A percentile compares a stretch with the other conserved stretches of the same genome.
phyloP scores from a whole-genome alignment of 1,284 basidiomycete species.

The Ceratobasidium sp. region DNA sequence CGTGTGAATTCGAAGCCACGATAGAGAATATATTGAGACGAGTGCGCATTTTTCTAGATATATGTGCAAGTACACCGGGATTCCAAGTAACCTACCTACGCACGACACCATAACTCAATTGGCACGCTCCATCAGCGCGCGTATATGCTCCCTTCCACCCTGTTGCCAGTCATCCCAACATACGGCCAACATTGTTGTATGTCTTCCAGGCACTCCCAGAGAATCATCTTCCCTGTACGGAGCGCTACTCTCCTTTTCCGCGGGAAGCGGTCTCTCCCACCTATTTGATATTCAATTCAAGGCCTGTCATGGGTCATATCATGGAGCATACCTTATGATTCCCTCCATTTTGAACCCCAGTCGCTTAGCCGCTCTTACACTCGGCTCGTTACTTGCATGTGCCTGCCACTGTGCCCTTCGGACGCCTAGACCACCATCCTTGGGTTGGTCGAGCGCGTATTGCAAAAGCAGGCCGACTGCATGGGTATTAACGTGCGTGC shows the following conservation, averaged over 20 bases:
- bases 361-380: slow-evolving; percentile 59
- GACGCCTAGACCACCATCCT: slow-evolving; percentile 59
- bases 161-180: slow-evolving; percentile 72
- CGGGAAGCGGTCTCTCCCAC: slow-evolving; percentile 46
- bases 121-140: neutral
- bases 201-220: slow-evolving; percentile 53
- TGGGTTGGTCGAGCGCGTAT: slow-evolving; percentile 59
- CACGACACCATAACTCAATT: too few species aligned
- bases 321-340: slow-evolving; percentile 47
- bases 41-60: too few species aligned
- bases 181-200: slow-evolving; percentile 57
- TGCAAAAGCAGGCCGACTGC: slow-evolving; percentile 65
- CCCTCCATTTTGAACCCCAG: slow-evolving; percentile 69
- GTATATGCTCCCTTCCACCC: slow-evolving; percentile 42
- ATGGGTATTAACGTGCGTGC: slow-evolving; percentile 68
- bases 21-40: too few species aligned
- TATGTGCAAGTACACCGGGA: too few species aligned
- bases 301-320: neutral
- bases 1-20: too few species aligned
- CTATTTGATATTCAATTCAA: neutral
- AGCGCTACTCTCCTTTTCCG: slow-evolving; percentile 2
- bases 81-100: too few species aligned
- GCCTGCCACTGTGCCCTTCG: slow-evolving; percentile 69
- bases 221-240: slow-evolving; percentile 50
- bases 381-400: slow-evolving; percentile 59